Percentiles rank a stretch among this genome's conserved stretches.
Conservation (phyloP, 805 yeast species). For the Kazachstania martiniae region DNA sequence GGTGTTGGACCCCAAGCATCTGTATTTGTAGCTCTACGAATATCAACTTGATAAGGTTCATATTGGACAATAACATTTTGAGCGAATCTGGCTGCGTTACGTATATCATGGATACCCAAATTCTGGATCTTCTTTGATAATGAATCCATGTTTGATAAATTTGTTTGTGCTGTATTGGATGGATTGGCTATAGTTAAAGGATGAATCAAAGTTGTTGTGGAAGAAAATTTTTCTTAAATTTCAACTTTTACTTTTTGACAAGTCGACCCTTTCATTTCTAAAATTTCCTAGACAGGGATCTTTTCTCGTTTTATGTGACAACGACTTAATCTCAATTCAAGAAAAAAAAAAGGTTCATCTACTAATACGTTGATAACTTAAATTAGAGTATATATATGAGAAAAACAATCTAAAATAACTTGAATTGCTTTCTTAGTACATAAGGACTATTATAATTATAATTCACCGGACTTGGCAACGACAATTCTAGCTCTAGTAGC, state of each 20-base stretch:
- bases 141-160: constrained; percentile 27
- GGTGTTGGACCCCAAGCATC: constrained; percentile 46
- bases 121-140: constrained; percentile 27
- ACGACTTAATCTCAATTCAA: too few species aligned
- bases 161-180: neutral
- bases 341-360: too few species aligned
- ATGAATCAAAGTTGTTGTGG: too few species aligned
- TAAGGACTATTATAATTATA: constrained; percentile 14
- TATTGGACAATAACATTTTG: constrained; percentile 31
- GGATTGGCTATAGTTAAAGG: neutral
- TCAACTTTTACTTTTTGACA: too few species aligned
- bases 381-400: neutral
- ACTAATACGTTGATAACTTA: too few species aligned
- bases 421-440: too few species aligned
- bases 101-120: constrained; percentile 29
- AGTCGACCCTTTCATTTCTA: too few species aligned
- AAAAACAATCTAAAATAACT: neutral
- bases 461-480: constrained; percentile 46
- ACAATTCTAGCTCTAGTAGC: constrained; percentile 54
- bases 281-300: too few species aligned
- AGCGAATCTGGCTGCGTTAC: constrained; percentile 31
- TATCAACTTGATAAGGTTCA: constrained; percentile 29
- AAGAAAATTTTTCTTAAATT: too few species aligned
- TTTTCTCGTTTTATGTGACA: too few species aligned
- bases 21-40: constrained; percentile 38